A percentile compares a stretch with the other conserved stretches of the same genome.
These are phyloP conservation scores for Fusarium praegraminearum DNA, from an alignment of 2,329 filamentous ascomycete genomes.

Conservation along the genomic window DNA sequence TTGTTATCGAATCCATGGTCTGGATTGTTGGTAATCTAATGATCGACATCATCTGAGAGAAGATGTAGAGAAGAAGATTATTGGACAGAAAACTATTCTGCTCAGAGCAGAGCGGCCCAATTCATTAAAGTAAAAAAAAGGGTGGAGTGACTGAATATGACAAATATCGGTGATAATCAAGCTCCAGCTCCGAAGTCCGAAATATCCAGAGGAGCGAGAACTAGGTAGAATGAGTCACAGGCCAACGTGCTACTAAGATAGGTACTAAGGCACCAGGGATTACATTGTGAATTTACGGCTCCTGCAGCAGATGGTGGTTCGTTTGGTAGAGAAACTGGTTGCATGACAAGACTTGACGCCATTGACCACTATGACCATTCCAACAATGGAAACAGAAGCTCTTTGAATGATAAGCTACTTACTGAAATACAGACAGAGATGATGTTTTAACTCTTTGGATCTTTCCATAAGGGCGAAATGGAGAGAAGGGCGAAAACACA, in stretches of 20 bases:
- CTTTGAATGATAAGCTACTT: neutral
- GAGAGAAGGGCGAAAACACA: neutral
- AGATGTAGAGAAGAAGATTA: neutral
- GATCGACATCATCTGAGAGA: neutral
- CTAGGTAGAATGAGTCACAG: conserved; percentile 37
- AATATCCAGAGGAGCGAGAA: conserved; percentile 14
- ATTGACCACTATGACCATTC: conserved; percentile 6
- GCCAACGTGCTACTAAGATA: neutral
- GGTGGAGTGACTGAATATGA: conserved; percentile 40
- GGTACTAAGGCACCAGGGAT: neutral
- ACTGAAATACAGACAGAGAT: no score
- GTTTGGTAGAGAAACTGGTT: neutral
- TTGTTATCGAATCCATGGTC: neutral
- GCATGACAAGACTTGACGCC: conserved; percentile 7
- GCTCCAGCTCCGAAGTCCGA: conserved; percentile 42
- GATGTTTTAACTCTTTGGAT: neutral
- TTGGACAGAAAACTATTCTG: neutral
- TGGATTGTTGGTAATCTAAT: neutral
- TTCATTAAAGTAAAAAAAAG: neutral
- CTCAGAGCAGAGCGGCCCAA: neutral
- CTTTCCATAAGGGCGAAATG: neutral
- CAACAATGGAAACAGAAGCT: neutral
- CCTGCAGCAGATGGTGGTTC: conserved; percentile 12
- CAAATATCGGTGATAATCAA: conserved; percentile 43
- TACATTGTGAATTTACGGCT: neutral